Percentiles rank a stretch among this genome's conserved stretches.
Conservation (phyloP, 306 rosid species). For the Albizia julibrissin region DNA sequence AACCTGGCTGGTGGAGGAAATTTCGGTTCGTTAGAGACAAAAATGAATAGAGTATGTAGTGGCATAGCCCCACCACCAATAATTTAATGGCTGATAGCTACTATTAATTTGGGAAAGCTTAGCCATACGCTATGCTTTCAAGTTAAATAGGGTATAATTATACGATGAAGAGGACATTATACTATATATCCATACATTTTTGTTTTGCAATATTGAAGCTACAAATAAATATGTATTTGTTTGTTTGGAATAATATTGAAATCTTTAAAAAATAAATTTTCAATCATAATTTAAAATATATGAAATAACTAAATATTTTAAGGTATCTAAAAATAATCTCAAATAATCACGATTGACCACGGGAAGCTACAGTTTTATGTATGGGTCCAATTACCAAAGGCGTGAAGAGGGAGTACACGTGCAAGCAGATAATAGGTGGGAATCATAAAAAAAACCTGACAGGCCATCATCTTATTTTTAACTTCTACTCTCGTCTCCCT, state of each 20-base stretch:
- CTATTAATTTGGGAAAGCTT: conserved; percentile 13
- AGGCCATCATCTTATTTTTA: background rate
- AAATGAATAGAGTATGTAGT: background rate
- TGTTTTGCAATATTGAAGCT: no score
- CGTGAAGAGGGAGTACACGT: background rate
- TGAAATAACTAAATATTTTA: no score
- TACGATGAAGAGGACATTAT: background rate
- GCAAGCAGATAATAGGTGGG: background rate
- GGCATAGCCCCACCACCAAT: conserved; percentile 39
- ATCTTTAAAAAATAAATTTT: no score
- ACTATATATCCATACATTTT: no score
- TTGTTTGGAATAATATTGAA: no score
- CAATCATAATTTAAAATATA: no score
- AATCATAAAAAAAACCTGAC: background rate
- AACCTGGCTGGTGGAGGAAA: background rate
- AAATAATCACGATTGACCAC: no score
- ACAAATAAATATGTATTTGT: no score
- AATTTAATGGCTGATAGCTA: background rate
- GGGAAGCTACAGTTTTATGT: background rate
- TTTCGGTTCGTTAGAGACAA: background rate
- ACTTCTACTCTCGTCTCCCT: background rate
- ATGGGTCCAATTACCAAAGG: background rate
- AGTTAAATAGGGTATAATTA: background rate
- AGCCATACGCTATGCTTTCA: background rate
- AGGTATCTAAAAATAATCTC: no score